phyloP scores from a whole-genome alignment of 495 filamentous ascomycete genomes.

The Stereocaulon alpinum region DNA sequence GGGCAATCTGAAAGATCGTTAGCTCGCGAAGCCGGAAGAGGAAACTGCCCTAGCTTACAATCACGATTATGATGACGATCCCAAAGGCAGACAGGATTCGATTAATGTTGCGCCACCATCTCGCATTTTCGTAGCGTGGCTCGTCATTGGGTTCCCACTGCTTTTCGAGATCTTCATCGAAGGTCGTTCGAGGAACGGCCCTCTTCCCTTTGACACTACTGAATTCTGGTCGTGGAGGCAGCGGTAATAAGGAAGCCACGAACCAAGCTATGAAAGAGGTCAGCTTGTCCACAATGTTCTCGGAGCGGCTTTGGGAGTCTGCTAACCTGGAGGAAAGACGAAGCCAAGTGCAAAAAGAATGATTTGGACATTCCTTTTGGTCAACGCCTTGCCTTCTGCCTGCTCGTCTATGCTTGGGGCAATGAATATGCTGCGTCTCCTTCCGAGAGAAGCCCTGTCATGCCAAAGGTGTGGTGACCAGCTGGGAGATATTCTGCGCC shows the following conservation, averaged over 20 bases:
- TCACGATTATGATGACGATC: conserved; percentile 60
- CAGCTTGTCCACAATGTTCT: not conserved
- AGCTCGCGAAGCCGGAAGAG: not conserved
- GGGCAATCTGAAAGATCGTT: conserved; percentile 10
- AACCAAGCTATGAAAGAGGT: conserved; percentile 56
- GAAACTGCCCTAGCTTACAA: conserved; percentile 41
- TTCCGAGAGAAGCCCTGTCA: conserved; percentile 44
- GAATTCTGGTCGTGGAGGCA: conserved; percentile 50
- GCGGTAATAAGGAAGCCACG: conserved; percentile 67
- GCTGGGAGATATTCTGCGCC: conserved; percentile 10
- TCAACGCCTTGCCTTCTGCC: conserved; percentile 45
- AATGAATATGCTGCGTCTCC: conserved; percentile 49
- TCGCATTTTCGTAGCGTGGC: conserved; percentile 63
- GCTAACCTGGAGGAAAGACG: conserved; percentile 67
- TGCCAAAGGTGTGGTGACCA: conserved; percentile 68
- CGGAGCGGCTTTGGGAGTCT: not conserved
- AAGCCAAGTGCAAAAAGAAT: conserved; percentile 84
- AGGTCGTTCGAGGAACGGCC: conserved; percentile 22
- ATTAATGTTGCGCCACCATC: conserved; percentile 91
- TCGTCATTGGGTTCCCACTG: conserved; percentile 43
- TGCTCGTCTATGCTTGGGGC: conserved; percentile 61
- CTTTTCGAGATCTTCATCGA: conserved; percentile 37
- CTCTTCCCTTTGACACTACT: conserved; percentile 24
- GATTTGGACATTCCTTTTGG: conserved; percentile 69
- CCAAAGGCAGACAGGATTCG: conserved; percentile 76